A percentile compares a stretch with the other conserved stretches of the same genome.
Conservation (phyloP, 73 alveolate genomes). For the Paramecium pentaurelia region DNA sequence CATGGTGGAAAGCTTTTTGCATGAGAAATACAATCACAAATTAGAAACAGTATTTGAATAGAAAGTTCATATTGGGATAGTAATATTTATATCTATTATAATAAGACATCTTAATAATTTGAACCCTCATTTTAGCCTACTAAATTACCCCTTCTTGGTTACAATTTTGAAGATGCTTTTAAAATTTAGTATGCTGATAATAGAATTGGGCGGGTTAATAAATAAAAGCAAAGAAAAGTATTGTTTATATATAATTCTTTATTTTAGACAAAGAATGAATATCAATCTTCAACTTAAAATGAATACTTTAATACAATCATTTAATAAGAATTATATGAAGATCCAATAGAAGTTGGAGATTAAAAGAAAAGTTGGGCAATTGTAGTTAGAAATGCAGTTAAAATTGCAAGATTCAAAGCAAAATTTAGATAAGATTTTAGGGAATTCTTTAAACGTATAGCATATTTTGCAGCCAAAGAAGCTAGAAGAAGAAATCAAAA, state of each 20-base stretch:
- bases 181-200: not conserved
- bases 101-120: not conserved
- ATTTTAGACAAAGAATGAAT: not conserved
- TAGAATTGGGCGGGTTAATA: not conserved
- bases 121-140: not conserved
- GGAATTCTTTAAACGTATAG: slow-evolving; percentile 81
- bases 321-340: slow-evolving; percentile 12
- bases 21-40: not conserved
- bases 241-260: not conserved
- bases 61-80: not conserved
- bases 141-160: not conserved
- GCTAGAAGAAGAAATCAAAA: slow-evolving; percentile 87
- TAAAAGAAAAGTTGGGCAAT: slow-evolving; percentile 18
- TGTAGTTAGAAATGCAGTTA: slow-evolving; percentile 21
- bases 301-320: not conserved
- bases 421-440: slow-evolving; percentile 80
- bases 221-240: not conserved
- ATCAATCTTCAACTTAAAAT: not conserved
- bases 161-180: not conserved
- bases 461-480: slow-evolving; percentile 85
- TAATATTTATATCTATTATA: not conserved
- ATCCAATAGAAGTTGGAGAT: not conserved
- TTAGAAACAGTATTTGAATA: not conserved
- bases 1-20: not conserved
- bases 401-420: slow-evolving; percentile 40